These are phyloP conservation scores for Ilex aquifolium DNA, from an alignment of 257 asterid species.

Conservation along the genomic window DNA sequence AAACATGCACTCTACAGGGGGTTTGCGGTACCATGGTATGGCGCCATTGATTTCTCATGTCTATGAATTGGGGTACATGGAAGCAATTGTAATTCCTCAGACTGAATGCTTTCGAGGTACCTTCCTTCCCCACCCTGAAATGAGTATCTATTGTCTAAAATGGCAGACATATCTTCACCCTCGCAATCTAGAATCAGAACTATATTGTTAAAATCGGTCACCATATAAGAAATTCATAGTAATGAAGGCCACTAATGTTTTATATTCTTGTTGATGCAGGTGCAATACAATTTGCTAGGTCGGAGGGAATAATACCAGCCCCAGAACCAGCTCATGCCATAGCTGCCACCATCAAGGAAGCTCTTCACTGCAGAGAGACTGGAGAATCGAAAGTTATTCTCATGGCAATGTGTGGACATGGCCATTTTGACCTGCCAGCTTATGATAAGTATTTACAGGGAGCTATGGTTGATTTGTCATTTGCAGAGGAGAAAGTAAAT, in stretches of 20 bases:
- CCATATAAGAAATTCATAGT: background rate
- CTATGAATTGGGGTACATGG: constrained; percentile 69
- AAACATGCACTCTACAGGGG: constrained; percentile 41
- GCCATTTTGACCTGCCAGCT: constrained; percentile 89
- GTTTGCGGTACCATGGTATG: constrained; percentile 94
- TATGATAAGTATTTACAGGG: constrained; percentile 85
- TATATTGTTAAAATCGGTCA: background rate
- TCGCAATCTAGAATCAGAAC: no score
- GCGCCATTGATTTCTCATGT: constrained; percentile 90
- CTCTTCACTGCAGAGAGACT: constrained; percentile 65
- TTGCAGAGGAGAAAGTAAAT: constrained; percentile 47
- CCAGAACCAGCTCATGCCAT: constrained; percentile 94
- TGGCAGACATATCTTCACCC: background rate
- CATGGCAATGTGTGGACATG: constrained; percentile 96
- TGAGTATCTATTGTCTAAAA: background rate
- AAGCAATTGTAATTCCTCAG: constrained; percentile 77
- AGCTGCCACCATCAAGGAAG: constrained; percentile 89
- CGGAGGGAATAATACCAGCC: constrained; percentile 88
- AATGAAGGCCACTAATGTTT: background rate
- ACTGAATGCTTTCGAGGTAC: constrained; percentile 83
- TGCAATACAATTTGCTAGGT: constrained; percentile 81
- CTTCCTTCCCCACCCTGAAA: background rate
- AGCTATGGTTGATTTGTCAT: constrained; percentile 57
- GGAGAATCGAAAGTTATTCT: constrained; percentile 90
- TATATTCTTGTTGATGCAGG: constrained; percentile 27